Conservation (phyloP, 2,329 filamentous ascomycete species). For the Alternaria dauci region DNA sequence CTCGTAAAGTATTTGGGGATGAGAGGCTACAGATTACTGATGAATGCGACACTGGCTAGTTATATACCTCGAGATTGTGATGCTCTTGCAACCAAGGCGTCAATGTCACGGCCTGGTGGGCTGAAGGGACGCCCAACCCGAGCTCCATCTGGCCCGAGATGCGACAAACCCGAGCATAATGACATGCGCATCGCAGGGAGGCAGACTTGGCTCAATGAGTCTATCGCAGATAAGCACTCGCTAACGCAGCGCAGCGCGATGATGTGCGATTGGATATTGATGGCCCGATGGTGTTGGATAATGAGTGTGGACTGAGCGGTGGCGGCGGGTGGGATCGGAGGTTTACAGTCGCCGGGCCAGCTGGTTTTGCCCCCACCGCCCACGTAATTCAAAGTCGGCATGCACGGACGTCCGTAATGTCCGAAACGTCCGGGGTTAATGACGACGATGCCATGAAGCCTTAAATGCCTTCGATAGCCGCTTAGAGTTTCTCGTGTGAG, state of each 20-base stretch:
- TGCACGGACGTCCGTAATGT: not conserved
- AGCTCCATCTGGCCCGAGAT: not conserved
- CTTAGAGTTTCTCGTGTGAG: not conserved
- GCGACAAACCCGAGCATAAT: not conserved
- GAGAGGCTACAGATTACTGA: not conserved
- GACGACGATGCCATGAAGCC: not conserved
- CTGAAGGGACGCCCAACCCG: not conserved
- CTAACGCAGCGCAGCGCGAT: not conserved
- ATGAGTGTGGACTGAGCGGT: not conserved
- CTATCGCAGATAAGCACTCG: not conserved
- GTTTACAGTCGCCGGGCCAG: not conserved
- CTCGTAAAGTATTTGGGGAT: not conserved
- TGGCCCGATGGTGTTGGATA: not conserved
- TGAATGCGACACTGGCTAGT: not conserved
- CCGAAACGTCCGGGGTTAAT: not conserved
- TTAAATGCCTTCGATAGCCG: not conserved
- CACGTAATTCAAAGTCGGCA: not conserved
- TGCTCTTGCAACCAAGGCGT: not conserved
- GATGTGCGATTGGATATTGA: not conserved
- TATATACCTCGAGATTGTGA: not conserved
- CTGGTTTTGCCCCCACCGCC: not conserved
- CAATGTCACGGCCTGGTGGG: not conserved
- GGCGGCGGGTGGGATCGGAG: not conserved
- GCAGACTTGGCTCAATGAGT: not conserved
- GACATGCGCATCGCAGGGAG: not conserved